These are phyloP conservation scores for Huntiella abstrusa DNA, from an alignment of 2,329 filamentous ascomycete genomes.

Conservation along the genomic window DNA sequence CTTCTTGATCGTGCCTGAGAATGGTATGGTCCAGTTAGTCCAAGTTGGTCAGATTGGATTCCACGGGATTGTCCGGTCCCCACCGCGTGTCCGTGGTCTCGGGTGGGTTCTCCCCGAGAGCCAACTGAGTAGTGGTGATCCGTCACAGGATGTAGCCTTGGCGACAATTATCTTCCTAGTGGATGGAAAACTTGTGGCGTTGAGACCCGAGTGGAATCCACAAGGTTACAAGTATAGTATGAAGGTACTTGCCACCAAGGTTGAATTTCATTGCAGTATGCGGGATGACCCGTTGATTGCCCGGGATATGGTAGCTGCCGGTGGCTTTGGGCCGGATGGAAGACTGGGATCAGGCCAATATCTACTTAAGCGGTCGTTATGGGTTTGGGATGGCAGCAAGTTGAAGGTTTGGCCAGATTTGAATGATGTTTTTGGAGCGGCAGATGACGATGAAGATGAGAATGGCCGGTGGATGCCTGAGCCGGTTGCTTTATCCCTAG, in stretches of 20 bases:
- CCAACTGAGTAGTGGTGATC: slow-evolving; percentile 77
- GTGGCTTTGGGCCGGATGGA: slow-evolving; percentile 12
- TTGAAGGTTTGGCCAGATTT: slow-evolving; percentile 82
- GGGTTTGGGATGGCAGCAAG: slow-evolving; percentile 80
- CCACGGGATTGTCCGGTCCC: slow-evolving; percentile 86
- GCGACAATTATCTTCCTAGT: slow-evolving; percentile 93
- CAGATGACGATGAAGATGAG: slow-evolving; percentile 42
- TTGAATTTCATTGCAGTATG: slow-evolving; percentile 88
- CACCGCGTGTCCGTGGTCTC: slow-evolving; percentile 74
- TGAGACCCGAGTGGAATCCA: slow-evolving; percentile 71
- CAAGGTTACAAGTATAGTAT: slow-evolving; percentile 91
- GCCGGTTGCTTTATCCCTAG: slow-evolving; percentile 62
- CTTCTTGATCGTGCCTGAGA: slow-evolving; percentile 63
- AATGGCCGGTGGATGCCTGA: slow-evolving; percentile 47
- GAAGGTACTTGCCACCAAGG: slow-evolving; percentile 87
- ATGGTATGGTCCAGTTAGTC: slow-evolving; percentile 54
- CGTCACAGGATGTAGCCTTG: slow-evolving; percentile 83
- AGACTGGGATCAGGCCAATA: no score
- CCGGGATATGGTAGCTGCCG: slow-evolving; percentile 15
- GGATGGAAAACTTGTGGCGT: slow-evolving; percentile 82
- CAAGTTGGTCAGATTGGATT: slow-evolving; percentile 98
- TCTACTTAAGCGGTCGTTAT: slow-evolving; percentile 62
- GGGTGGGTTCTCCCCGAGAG: slow-evolving; percentile 91
- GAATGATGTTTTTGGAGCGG: slow-evolving; percentile 59
- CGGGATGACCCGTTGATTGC: slow-evolving; percentile 51